Evolutionary conservation across 1,284 basidiomycete genomes (phyloP), one percentile per base, ranked within the genome.

Genomic region (Sparassis latifolia): DNA sequence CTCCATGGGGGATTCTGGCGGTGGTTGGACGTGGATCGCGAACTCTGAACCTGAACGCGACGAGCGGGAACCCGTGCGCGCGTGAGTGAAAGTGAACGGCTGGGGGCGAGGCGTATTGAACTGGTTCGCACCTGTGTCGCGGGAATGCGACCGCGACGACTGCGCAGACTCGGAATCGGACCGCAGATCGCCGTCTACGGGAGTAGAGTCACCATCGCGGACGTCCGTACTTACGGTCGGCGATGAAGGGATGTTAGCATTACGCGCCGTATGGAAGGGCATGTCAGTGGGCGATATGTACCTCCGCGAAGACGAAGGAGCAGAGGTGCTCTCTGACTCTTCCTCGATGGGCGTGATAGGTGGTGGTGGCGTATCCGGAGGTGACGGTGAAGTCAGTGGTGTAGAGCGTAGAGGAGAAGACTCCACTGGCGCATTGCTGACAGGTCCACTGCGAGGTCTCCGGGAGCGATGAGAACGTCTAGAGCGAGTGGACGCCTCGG

Each of bases 301-400:
- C 69, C 78, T 70, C 44, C 64, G 71, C 37, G 71, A 66, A 44
- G 66, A 68, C 42, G 81, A 81, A 49, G 78, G 73, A 42, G 73
- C 76, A 38, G 58, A 50, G 29, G 33, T 47, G n/a, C 48, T 55
- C 41, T 77, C 76, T 0, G 72, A 65, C 48, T 80, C 78, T 63
- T 89, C 87, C 35, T 78, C 76, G 41, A 88, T 87, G 37, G 86
- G 86, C 27, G 86, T 87, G 58, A 89, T 87, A 20, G 87, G 86
- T 3, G 86, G 86, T 20, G 86, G 85, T 0, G 84, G 85, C 5
- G 82, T 80, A 28, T 75, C 64, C 2, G 85, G 79, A 9, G 76
- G 67, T 1, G 69, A 64, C 1, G 65, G 71, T 32, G 65, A 75
- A 48, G 59, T 69, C 57, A 65, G 65, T 55, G 60, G 72, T 45